These are phyloP conservation scores for Kluyveromyces aestuarii DNA, from an alignment of 805 yeast genomes.

Conservation along the genomic window DNA sequence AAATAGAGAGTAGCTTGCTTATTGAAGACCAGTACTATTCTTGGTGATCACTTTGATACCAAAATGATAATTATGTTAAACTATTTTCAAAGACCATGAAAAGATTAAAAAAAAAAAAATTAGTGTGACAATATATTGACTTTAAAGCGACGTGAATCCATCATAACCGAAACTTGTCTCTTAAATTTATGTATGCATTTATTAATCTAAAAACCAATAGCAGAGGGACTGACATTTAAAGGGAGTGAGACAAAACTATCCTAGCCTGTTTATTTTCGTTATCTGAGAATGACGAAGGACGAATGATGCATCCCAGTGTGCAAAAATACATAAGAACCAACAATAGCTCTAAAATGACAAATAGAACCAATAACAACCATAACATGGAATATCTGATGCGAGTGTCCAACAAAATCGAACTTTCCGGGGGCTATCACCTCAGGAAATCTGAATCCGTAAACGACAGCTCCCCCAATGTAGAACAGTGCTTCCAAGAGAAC, in stretches of 20 bases:
- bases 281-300: conserved; percentile 10
- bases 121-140: too few species aligned
- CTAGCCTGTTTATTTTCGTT: not conserved
- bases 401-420: conserved; percentile 64
- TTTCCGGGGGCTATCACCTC: conserved; percentile 53
- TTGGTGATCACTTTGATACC: too few species aligned
- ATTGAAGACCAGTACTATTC: too few species aligned
- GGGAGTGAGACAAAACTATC: too few species aligned
- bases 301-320: conserved; percentile 23
- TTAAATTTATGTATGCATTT: too few species aligned
- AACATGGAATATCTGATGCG: conserved; percentile 79
- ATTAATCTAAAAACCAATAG: not conserved
- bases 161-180: too few species aligned
- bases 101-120: too few species aligned
- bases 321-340: conserved; percentile 41
- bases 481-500: conserved; percentile 62
- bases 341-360: conserved; percentile 63
- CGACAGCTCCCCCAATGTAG: conserved; percentile 67
- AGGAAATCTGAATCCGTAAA: conserved; percentile 75
- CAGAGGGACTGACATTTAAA: not conserved
- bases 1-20: too few species aligned
- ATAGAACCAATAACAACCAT: conserved; percentile 69
- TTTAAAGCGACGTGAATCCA: too few species aligned
- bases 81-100: too few species aligned
- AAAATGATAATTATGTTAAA: too few species aligned